A percentile compares a stretch with the other conserved stretches of the same genome.
Conservation (phyloP, 2,329 filamentous ascomycete genomes). For the Phyllosticta citribraziliensis region DNA sequence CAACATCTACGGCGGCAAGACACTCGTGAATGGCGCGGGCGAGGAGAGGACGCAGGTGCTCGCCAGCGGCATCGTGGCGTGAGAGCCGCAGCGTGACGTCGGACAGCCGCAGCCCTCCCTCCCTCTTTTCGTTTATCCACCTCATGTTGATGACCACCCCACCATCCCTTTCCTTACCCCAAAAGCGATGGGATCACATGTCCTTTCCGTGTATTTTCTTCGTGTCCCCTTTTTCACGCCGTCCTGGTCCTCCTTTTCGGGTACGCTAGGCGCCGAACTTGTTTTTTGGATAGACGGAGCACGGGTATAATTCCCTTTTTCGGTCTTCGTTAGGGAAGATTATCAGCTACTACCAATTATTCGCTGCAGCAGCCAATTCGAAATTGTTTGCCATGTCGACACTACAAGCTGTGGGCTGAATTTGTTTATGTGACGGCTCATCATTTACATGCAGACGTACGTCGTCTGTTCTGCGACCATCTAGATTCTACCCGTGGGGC, state of each 20-base stretch:
- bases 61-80: constrained; percentile 42
- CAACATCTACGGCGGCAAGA: constrained; percentile 35
- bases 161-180: background rate
- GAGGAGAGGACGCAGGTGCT: constrained; percentile 39
- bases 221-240: background rate
- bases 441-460: too few species aligned
- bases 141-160: background rate
- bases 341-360: too few species aligned
- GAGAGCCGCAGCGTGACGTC: background rate
- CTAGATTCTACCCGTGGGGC: too few species aligned
- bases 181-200: background rate
- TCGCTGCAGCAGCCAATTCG: too few species aligned
- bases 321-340: background rate
- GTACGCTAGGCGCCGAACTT: background rate
- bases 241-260: background rate
- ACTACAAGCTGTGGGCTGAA: too few species aligned
- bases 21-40: constrained; percentile 18
- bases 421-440: too few species aligned
- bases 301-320: background rate
- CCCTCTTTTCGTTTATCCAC: background rate
- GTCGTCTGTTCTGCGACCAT: too few species aligned
- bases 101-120: background rate
- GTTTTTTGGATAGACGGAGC: background rate
- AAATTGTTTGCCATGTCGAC: too few species aligned
- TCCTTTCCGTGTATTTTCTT: background rate